Percentiles rank a stretch among this genome's conserved stretches.
These are phyloP conservation scores for Miscanthus lutarioriparius DNA, from an alignment of 176 grass and related monocot species.

Conservation along the genomic window DNA sequence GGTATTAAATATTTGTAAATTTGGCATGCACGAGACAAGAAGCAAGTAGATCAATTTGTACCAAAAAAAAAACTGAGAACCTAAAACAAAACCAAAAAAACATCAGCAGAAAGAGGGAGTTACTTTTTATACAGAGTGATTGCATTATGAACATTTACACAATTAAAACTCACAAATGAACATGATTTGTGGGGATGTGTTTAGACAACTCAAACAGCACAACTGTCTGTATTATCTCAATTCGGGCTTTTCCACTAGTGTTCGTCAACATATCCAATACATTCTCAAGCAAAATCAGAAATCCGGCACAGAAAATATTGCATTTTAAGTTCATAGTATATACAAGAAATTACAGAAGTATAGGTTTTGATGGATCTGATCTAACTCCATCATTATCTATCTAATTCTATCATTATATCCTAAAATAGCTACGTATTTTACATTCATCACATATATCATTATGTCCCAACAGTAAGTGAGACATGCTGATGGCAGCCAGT, in stretches of 20 bases:
- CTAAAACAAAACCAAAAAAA: neutral
- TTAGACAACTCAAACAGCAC: neutral
- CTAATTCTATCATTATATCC: neutral
- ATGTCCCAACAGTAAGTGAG: neutral
- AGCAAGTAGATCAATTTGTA: neutral
- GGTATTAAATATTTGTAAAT: neutral
- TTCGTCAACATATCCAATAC: neutral
- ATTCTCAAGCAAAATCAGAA: neutral
- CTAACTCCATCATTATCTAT: neutral
- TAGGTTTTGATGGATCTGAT: neutral
- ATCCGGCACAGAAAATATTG: neutral
- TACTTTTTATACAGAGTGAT: neutral
- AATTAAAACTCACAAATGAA: neutral
- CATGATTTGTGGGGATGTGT: neutral
- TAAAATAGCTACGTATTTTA: neutral
- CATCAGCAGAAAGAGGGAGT: neutral
- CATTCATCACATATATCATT: neutral
- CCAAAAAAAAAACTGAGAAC: neutral
- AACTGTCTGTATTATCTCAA: neutral
- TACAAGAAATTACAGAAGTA: neutral
- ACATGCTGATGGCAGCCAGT: neutral
- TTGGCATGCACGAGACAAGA: neutral
- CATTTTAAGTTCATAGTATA: conserved; percentile 20
- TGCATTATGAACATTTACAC: conserved; percentile 7
- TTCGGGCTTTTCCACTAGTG: neutral